Evolutionary conservation across 2,329 filamentous ascomycete genomes (phyloP), one percentile per base, ranked within the genome.

Genomic region (Monosporascus ibericus): DNA sequence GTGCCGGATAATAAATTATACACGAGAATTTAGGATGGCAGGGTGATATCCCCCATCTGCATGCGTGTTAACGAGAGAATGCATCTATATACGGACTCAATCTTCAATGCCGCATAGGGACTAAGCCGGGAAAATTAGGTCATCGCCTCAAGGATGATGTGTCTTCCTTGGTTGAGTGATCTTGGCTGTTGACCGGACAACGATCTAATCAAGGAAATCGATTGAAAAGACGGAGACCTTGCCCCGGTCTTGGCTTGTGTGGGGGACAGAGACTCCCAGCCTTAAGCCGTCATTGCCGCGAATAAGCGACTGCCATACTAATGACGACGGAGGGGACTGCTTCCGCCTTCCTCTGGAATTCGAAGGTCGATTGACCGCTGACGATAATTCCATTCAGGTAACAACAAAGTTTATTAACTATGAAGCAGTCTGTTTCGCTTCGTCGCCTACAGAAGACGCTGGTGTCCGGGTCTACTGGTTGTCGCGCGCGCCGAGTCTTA

Each of bases 171-270:
- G 25, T 42, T 47, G 25, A 30, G 36, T 47, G 48, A 30, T 38
- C 11, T 15, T 46, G 50, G 42, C 22, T 56, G 73, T 75, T 72
- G 72, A 58, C 71, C 48, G 57, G 67, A 67, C 70, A 75, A 75
- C 72, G 61, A 70, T 72, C 70, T 65, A 60, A 65, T 68, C 65
- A 17, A 30, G 44, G 24, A 15, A 22, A 30, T 30, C 6, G 8
- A 36, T 36, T n/a, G n/a, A 17, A 22, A 22, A 3, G 17, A 9
- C 17, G n/a, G 24, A 24, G 7, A 11, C 25, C 22, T 17, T 7
- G 20, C 11, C 47, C 30, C 47, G n/a, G 47, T 48, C 47, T 48
- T 36, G 47, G 36, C 47, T 15, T 18, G 3, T 36, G 30, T 36
- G 47, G 47, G 36, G 47, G 25, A 17, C 38, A 9, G 36, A n/a